Conservation (phyloP, 805 yeast genomes). For the Komagataella ulmi region DNA sequence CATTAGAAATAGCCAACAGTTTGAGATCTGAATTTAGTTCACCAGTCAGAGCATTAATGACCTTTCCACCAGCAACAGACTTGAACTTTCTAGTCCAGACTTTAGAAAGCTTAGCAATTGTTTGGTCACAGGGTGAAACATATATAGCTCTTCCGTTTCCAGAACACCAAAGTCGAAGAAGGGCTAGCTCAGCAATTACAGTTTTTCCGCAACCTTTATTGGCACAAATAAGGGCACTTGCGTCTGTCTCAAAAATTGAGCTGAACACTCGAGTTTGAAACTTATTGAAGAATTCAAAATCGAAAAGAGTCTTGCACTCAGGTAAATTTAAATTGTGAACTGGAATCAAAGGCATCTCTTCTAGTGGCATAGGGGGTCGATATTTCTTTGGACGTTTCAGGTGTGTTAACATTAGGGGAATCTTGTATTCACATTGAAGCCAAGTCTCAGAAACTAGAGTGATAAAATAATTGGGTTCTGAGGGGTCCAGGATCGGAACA, state of each 20-base stretch:
- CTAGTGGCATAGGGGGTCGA: slow-evolving; percentile 45
- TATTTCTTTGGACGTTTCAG: slow-evolving; percentile 49
- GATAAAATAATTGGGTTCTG: slow-evolving; percentile 60
- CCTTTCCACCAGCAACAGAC: slow-evolving; percentile 41
- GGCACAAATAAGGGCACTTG: slow-evolving; percentile 52
- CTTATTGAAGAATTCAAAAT: slow-evolving; percentile 46
- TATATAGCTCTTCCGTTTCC: slow-evolving; percentile 62
- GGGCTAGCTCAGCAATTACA: slow-evolving; percentile 55
- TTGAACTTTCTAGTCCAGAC: slow-evolving; percentile 42
- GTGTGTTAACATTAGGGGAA: slow-evolving; percentile 42
- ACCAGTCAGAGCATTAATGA: slow-evolving; percentile 42
- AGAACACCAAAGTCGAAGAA: slow-evolving; percentile 60
- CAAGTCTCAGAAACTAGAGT: slow-evolving; percentile 69
- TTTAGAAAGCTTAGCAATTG: slow-evolving; percentile 29
- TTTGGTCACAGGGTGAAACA: slow-evolving; percentile 48
- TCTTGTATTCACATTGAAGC: slow-evolving; percentile 59
- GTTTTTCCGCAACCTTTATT: slow-evolving; percentile 73
- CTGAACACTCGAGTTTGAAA: slow-evolving; percentile 65
- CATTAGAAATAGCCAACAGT: slow-evolving; percentile 44
- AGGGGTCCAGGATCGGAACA: slow-evolving; percentile 43
- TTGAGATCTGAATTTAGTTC: slow-evolving; percentile 42
- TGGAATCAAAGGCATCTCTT: slow-evolving; percentile 38
- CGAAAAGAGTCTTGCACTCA: slow-evolving; percentile 32
- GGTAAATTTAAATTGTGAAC: slow-evolving; percentile 31
- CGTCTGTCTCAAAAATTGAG: slow-evolving; percentile 41